Conservation (phyloP, 768 basidiomycete species). For the Boletellus sp. region DNA sequence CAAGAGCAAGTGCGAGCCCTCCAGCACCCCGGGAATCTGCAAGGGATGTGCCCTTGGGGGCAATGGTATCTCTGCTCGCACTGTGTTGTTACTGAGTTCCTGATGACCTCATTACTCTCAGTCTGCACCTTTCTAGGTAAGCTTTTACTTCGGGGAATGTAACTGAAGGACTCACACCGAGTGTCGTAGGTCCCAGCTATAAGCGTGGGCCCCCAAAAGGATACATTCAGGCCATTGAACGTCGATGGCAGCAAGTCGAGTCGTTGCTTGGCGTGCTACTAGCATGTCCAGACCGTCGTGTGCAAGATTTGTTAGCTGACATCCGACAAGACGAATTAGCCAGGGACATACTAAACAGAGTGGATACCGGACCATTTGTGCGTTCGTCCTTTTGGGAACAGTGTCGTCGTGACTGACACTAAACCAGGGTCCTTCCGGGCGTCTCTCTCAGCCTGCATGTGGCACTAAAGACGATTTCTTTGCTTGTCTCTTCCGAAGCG, state of each 20-base stretch:
- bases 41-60: slow-evolving; percentile 61
- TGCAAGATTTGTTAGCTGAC: slow-evolving; percentile 59
- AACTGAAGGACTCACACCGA: neutral
- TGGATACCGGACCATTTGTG: slow-evolving; percentile 79
- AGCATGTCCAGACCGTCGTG: slow-evolving; percentile 63
- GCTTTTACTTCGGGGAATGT: neutral
- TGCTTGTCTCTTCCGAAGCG: slow-evolving; percentile 65
- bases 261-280: slow-evolving; percentile 81
- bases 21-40: slow-evolving; percentile 45
- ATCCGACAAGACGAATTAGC: slow-evolving; percentile 72
- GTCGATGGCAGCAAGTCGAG: slow-evolving; percentile 89
- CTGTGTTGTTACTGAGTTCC: neutral
- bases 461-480: slow-evolving; percentile 78
- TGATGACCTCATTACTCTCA: slow-evolving; percentile 30
- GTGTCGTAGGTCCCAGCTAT: slow-evolving; percentile 61
- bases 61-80: slow-evolving; percentile 39
- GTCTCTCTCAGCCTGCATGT: slow-evolving; percentile 53
- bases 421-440: slow-evolving; percentile 65
- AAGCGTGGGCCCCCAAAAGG: slow-evolving; percentile 86
- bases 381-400: slow-evolving; percentile 19
- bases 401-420: slow-evolving; percentile 4
- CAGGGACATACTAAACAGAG: slow-evolving; percentile 68
- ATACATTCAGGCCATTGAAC: slow-evolving; percentile 91
- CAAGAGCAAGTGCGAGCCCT: slow-evolving; percentile 81
- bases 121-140: slow-evolving; percentile 66